Evolutionary conservation across 2,329 filamentous ascomycete genomes (phyloP), one percentile per base, ranked within the genome.

Genomic region (Paracoccidioides brasiliensis): DNA sequence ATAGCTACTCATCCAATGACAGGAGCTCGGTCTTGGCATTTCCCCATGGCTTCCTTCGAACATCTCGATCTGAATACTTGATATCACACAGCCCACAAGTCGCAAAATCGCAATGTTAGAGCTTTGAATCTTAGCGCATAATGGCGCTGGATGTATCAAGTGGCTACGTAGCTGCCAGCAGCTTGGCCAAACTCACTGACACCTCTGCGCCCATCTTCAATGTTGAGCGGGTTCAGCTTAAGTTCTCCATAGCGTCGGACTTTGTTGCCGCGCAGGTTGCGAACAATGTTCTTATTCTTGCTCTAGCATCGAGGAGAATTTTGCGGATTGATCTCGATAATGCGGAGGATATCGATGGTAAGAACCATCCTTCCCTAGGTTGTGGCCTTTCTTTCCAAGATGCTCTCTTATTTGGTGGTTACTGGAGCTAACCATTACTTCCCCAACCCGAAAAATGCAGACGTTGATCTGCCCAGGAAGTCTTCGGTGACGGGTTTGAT

Each of bases 221-320:
- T 68, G 84, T 97, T 67, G 88, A 95, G 73, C 84, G 82, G 60
- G 93, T 97, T 42, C 86, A 94, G 75, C 83, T 97, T 60, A 88
- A 93, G 70, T 98, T 98, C 78, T 86, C 88, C 58, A 85, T 97
- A 65, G 88, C 91, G 1, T 90, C 91, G 61, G 88, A 96, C 71
- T 97, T 98, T 68, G 93, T 95, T 50, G 90, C 93, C 15, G 90
- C 90, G 43, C 90, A 96, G 72, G 91, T 97, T 55, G 90, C 91
- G 61, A 97, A 98, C 72, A 96, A 98, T 76, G 90, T 97, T 59
- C 80, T 98, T 56, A 84, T 97, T 28, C 78, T 98, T 53, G 93
- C 93, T 43, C 80, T 98, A 41, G 91, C 90, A 4, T 96, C 91
- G 57, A 89, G 90, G 52, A 85, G 91, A 63, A 93, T 98, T 60